Evolutionary conservation across 2,329 filamentous ascomycete genomes (phyloP), one percentile per base, ranked within the genome.

Genomic region (Verticillium zaregamsianum): DNA sequence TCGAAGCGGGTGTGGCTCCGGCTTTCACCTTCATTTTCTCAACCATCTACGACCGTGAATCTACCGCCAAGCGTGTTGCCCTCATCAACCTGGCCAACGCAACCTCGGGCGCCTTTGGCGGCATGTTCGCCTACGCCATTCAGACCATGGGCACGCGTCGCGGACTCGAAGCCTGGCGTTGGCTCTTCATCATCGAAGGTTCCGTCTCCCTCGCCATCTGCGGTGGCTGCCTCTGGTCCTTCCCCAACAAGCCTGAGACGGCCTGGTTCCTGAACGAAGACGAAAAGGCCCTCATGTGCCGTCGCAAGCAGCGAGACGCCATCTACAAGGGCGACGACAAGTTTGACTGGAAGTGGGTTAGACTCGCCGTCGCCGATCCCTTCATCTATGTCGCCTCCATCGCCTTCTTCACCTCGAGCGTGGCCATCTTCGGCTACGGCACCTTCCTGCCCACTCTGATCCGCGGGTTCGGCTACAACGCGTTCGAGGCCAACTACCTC

Each of bases 181-280:
- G 79, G 79, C 67, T 80, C 1, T 82, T 82, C 64, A 77, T 79
- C 58, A 68, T 76, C 8, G 77, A 80, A 62, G 78, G 78, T 2
- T 62, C 73, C 12, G 64, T 71, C 9, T 73, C 73, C 31, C 62
- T 73, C 3, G 63, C 65, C 32, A 58, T 72, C 17, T 67, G 68
- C 3, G 62, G 69, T 65, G 63, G 63, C 57, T 66, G 66, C 25
- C 73, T 75, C 23, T 58, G 57, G 61, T 76, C 79, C 65, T 75
- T 84, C 3, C 77, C 77, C 0, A 79, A 80, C 59, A 78, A 75
- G 25, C 79, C 81, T 0, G 72, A 76, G 37, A 77, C 69, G 2
- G 77, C 79, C 5, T 76, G 74, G 63, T 83, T 80, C 68, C 71
- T 84, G 12, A 75, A 71, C 2, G 66, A 73, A 0, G 70, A 77